Conservation (phyloP, 495 filamentous ascomycete species). For the Penicillium manginii region DNA sequence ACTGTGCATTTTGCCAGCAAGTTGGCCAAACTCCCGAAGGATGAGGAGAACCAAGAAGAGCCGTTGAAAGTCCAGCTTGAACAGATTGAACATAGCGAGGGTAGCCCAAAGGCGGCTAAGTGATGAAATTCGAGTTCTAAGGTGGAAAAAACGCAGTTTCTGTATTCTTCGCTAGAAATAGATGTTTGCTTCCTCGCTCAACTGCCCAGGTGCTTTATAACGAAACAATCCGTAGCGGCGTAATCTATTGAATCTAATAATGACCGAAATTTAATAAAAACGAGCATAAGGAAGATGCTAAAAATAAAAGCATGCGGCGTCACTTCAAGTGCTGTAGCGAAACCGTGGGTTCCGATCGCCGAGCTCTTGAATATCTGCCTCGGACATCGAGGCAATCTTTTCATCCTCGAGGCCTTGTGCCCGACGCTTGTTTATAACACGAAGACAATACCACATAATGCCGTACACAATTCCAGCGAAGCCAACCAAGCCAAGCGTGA, state of each 20-base stretch:
- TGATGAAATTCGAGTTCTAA: background rate
- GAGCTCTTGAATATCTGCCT: constrained; percentile 69
- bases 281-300: background rate
- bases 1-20: constrained; percentile 12
- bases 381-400: constrained; percentile 57
- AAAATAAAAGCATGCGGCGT: background rate
- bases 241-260: background rate
- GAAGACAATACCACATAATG: constrained; percentile 59
- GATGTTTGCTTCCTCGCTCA: too few species aligned
- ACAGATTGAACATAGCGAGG: background rate
- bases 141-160: background rate
- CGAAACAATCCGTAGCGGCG: too few species aligned
- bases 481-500: constrained; percentile 50
- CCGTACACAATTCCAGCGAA: constrained; percentile 48
- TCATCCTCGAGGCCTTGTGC: constrained; percentile 55
- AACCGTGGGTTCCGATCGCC: constrained; percentile 71
- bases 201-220: too few species aligned
- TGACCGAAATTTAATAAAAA: background rate
- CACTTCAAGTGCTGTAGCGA: constrained; percentile 55
- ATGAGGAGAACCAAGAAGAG: background rate
- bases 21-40: background rate
- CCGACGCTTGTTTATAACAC: constrained; percentile 58
- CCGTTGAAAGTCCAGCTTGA: constrained; percentile 1
- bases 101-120: too few species aligned
- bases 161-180: background rate